These are phyloP conservation scores for Peniophora sp. DNA, from an alignment of 1,284 basidiomycete species.

Conservation along the genomic window DNA sequence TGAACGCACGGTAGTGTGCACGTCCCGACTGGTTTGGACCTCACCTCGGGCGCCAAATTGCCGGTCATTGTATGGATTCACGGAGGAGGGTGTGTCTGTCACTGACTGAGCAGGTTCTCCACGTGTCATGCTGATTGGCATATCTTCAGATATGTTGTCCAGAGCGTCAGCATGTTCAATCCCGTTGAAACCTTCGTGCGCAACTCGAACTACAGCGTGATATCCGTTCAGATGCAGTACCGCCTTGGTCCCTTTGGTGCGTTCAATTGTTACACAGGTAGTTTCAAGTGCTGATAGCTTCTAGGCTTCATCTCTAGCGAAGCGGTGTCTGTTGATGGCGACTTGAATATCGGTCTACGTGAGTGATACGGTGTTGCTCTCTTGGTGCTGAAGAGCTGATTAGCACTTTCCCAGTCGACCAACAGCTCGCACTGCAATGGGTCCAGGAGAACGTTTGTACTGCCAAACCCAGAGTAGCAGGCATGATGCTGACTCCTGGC, in stretches of 20 bases:
- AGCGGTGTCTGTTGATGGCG: conserved; percentile 17
- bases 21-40: neutral
- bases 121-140: neutral
- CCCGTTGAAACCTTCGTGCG: neutral
- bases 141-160: neutral
- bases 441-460: neutral
- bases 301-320: conserved; percentile 21
- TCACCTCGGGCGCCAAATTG: neutral
- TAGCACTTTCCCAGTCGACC: neutral
- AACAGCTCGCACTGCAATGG: neutral
- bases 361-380: conserved; percentile 6
- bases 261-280: neutral
- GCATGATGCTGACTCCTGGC: neutral
- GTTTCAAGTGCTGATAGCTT: neutral
- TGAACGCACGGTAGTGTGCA: neutral
- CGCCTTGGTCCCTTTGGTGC: neutral
- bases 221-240: neutral
- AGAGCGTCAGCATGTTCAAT: neutral
- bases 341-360: conserved; percentile 23
- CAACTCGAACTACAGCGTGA: neutral
- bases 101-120: neutral
- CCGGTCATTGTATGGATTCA: neutral
- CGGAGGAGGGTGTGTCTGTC: neutral
- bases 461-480: neutral
- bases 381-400: neutral